phyloP scores from a whole-genome alignment of 352 stramenopile species.

The Discostella stelligera region DNA sequence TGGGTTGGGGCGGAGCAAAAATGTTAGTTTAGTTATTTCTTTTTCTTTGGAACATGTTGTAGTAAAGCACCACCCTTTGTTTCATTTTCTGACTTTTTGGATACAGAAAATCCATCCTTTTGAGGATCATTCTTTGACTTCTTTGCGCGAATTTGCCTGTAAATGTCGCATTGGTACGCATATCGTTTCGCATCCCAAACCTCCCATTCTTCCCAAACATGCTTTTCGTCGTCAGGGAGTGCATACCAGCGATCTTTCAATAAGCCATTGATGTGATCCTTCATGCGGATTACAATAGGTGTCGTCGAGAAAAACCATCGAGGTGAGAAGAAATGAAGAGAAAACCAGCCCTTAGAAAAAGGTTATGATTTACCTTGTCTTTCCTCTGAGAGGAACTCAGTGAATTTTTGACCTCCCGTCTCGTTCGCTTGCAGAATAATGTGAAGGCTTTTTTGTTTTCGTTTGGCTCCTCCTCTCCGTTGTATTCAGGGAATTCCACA shows the following conservation, averaged over 20 bases:
- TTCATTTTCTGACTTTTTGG: constrained; percentile 31
- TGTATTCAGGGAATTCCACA: constrained; percentile 76
- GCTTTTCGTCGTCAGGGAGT: constrained; percentile 64
- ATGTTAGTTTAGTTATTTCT: neutral
- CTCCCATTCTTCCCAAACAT: constrained; percentile 68
- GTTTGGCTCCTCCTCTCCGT: constrained; percentile 64
- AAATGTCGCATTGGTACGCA: constrained; percentile 42
- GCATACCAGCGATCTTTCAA: constrained; percentile 70
- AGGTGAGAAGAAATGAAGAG: neutral
- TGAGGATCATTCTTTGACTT: constrained; percentile 25
- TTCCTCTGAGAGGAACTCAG: constrained; percentile 59
- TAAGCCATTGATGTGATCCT: constrained; percentile 71
- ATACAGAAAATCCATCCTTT: constrained; percentile 17
- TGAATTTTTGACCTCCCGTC: constrained; percentile 73
- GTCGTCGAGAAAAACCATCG: neutral
- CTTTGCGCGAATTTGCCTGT: constrained; percentile 28
- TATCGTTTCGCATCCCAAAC: constrained; percentile 77
- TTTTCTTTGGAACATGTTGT: constrained; percentile 52
- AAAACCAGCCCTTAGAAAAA: neutral
- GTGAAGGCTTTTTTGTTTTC: constrained; percentile 80
- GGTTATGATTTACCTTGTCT: constrained; percentile 59
- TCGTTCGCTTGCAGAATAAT: constrained; percentile 68
- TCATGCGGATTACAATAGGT: constrained; percentile 5
- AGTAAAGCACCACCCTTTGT: constrained; percentile 79
- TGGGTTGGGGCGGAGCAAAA: too few species aligned